phyloP scores from a whole-genome alignment of 176 grass and related monocot species.

The Secale cereale region DNA sequence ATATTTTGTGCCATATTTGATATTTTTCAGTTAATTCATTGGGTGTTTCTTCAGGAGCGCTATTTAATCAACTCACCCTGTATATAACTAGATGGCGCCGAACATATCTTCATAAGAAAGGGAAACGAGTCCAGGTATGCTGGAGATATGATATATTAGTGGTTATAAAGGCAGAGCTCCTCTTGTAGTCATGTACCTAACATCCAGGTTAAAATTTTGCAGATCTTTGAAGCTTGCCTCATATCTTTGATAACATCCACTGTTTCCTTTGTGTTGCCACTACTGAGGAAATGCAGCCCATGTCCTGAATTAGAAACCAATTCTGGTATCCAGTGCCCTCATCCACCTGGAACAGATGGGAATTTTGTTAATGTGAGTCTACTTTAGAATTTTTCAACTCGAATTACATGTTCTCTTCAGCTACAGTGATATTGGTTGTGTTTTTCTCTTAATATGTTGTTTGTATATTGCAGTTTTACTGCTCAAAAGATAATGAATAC shows the following conservation, averaged over 20 bases:
- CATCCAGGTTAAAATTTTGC: conserved; percentile 26
- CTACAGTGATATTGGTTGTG: neutral
- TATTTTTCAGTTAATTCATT: conserved; percentile 15
- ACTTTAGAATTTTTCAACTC: conserved; percentile 14
- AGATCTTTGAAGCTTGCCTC: conserved; percentile 94
- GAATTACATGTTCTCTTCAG: neutral
- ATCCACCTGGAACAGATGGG: conserved; percentile 92
- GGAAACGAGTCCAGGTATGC: conserved; percentile 80
- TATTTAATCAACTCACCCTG: conserved; percentile 98
- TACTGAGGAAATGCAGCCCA: conserved; percentile 85
- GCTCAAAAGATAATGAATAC: conserved; percentile 90
- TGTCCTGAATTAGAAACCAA: conserved; percentile 75
- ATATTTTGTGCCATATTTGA: neutral
- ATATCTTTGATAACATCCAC: conserved; percentile 90
- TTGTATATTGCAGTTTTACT: conserved; percentile 75
- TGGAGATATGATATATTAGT: neutral
- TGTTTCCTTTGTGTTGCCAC: conserved; percentile 86
- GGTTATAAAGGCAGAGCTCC: neutral
- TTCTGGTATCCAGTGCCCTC: conserved; percentile 94
- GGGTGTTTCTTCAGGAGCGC: conserved; percentile 62
- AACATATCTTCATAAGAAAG: conserved; percentile 87
- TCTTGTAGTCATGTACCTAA: conserved; percentile 16
- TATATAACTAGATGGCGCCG: conserved; percentile 95
- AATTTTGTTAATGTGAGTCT: conserved; percentile 96
- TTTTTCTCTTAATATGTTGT: conserved; percentile 26